Evolutionary conservation across 495 filamentous ascomycete genomes (phyloP).

Genomic region (Penicillium tannophilum): DNA sequence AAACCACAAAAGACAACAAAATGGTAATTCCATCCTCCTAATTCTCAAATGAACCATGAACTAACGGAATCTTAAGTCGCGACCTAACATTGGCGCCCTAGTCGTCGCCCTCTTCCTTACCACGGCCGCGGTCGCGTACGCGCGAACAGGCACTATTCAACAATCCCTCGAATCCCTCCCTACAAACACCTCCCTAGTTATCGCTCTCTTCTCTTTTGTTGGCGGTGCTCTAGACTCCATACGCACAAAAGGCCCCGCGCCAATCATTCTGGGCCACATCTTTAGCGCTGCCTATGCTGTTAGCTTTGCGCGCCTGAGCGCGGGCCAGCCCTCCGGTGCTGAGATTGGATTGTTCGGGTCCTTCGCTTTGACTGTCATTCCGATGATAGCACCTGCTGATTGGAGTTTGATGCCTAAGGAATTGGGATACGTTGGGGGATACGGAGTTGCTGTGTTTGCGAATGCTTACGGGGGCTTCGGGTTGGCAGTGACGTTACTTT

Average conservation of each 20-base stretch:
- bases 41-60: neutral
- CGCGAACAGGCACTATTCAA: constrained; percentile 6
- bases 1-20: neutral
- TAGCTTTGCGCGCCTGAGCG: constrained; percentile 5
- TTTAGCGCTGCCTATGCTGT: constrained; percentile 3
- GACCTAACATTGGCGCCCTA: constrained; percentile 1
- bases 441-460: constrained; percentile 2
- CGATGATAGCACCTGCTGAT: neutral
- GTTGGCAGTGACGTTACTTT: constrained; percentile 3
- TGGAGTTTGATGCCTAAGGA: neutral
- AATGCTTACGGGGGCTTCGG: constrained; percentile 3
- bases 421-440: constrained; percentile 4
- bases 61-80: neutral
- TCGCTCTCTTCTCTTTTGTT: constrained; percentile 4
- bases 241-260: neutral
- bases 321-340: constrained; percentile 1
- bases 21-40: neutral
- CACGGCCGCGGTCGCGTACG: constrained; percentile 4
- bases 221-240: constrained; percentile 4
- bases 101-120: constrained; percentile 1
- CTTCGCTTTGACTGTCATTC: neutral
- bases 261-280: constrained; percentile 1
- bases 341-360: constrained; percentile 3
- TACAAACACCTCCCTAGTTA: constrained; percentile 1
- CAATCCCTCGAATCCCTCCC: constrained; percentile 9